Base-by-base conservation (phyloP, 345 rosid species). In the Aegle marmelos region DNA sequence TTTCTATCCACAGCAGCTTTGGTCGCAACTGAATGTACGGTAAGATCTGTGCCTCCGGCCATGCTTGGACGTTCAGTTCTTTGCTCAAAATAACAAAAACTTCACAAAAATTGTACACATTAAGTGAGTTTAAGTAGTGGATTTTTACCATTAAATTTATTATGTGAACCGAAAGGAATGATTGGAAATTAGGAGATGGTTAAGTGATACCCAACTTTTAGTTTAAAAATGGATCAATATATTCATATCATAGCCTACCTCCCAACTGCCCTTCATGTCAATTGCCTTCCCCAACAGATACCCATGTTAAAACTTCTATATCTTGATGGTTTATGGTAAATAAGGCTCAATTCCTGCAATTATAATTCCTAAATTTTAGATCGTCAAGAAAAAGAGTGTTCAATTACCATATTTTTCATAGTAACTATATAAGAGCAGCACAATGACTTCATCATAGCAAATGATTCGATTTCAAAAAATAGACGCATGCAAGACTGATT, bases 151-250 rank as follows among this genome's bases (percentile, higher is more conserved):
- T 83, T 90, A 89, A 86, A 77, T 84, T 75, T 85, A 91, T 82
- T 72, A 74, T 75, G 73, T 79, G 83, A 85, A 86, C 82, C 86
- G 79, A 86, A 93, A 90, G 86, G 97, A 86, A 89, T 89, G 97
- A 91, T 84, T 80, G 79, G 74, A 45, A 84, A 79, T 90, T 92
- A 93, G 98, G 92, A 91, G 93, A 85, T 79, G 81, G 79, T 89
- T 93, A 93, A 91, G 98, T 94, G 79, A 80, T 54, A 89, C 87
- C 92, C 85, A 89, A 80, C 79, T 83, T 74, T 11, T 78, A 82
- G 79, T 83, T 83, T 14, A 78, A 71, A 70, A 76, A 14, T 79
- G 78, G 45, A 77, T 73, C 72, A 68, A 56, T 74, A 53, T 36
- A 64, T 71, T 57, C 76, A 70, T 88, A 59, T 48, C 82, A 74